Conservation (phyloP, 768 basidiomycete species). For the Termitomyces eurrhizus region DNA sequence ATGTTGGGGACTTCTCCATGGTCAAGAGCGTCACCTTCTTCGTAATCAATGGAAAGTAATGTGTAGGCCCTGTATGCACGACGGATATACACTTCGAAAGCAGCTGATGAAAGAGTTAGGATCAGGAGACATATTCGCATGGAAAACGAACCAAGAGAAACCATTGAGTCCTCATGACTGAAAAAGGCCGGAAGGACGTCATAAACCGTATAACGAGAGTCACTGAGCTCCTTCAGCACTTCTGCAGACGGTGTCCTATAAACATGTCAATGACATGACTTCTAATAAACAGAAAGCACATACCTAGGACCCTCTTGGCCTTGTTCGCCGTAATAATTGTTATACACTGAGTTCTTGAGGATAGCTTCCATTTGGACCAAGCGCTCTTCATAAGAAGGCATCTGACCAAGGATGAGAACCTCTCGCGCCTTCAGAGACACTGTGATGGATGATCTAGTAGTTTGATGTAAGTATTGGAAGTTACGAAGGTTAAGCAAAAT, state of each 20-base stretch:
- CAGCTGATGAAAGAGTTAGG: slow-evolving; percentile 45
- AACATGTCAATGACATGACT: slow-evolving; percentile 13
- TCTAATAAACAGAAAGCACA: slow-evolving; percentile 8
- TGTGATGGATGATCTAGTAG: slow-evolving; percentile 73
- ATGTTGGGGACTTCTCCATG: slow-evolving; percentile 79
- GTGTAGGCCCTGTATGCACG: slow-evolving; percentile 95
- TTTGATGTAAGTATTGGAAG: background rate
- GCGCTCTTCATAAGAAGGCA: slow-evolving; percentile 97
- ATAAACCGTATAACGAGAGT: slow-evolving; percentile 95
- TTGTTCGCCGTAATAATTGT: slow-evolving; percentile 87
- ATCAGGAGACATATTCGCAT: background rate
- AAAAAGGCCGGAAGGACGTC: slow-evolving; percentile 98
- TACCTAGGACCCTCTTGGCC: slow-evolving; percentile 54
- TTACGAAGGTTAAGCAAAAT: slow-evolving; percentile 6
- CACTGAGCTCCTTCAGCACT: slow-evolving; percentile 87
- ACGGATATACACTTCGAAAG: slow-evolving; percentile 93
- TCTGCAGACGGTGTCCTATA: slow-evolving; percentile 79
- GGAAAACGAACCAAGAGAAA: slow-evolving; percentile 74
- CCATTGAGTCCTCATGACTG: slow-evolving; percentile 78
- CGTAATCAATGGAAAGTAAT: slow-evolving; percentile 88
- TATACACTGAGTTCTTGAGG: slow-evolving; percentile 82
- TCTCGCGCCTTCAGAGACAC: slow-evolving; percentile 96
- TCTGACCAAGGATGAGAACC: slow-evolving; percentile 91
- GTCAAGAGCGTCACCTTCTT: slow-evolving; percentile 83
- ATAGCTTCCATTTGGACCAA: slow-evolving; percentile 92